These are phyloP conservation scores for Wickerhamiella bombiphila DNA, from an alignment of 805 yeast species.

Conservation along the genomic window DNA sequence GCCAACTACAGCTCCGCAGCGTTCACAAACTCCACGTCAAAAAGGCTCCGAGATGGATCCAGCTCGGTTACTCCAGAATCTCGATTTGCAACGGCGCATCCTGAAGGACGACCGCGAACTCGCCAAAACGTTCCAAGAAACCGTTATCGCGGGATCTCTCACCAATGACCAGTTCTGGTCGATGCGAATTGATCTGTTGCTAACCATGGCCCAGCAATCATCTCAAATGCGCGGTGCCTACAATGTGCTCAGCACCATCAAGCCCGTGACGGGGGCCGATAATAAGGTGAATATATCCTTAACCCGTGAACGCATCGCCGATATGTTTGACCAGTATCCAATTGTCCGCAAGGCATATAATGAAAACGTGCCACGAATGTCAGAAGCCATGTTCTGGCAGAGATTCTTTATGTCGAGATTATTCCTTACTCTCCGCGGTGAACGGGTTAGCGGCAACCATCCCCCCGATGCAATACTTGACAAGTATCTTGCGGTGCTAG, in stretches of 20 bases:
- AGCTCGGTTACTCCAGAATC: constrained; percentile 48
- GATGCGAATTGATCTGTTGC: constrained; percentile 57
- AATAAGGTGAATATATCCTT: constrained; percentile 87
- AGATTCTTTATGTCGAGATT: constrained; percentile 82
- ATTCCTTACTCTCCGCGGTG: constrained; percentile 81
- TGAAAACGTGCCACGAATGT: constrained; percentile 74
- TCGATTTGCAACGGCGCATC: constrained; percentile 63
- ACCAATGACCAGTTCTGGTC: constrained; percentile 81
- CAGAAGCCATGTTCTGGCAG: constrained; percentile 93
- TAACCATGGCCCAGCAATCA: constrained; percentile 74
- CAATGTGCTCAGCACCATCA: constrained; percentile 83
- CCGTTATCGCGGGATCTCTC: constrained; percentile 65
- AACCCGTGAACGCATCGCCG: constrained; percentile 78
- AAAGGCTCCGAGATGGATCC: constrained; percentile 27
- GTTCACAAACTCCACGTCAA: neutral
- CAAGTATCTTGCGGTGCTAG: constrained; percentile 60
- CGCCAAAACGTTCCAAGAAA: constrained; percentile 67
- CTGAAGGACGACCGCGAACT: constrained; percentile 54
- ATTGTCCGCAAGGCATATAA: constrained; percentile 76
- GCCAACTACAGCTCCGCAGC: constrained; percentile 3
- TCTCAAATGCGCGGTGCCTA: constrained; percentile 86
- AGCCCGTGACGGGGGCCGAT: constrained; percentile 84
- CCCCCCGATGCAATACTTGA: constrained; percentile 78
- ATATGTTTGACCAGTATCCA: constrained; percentile 85
- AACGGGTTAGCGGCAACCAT: constrained; percentile 56